phyloP scores from a whole-genome alignment of 176 grass and related monocot genomes.

The Ensete glaucum region DNA sequence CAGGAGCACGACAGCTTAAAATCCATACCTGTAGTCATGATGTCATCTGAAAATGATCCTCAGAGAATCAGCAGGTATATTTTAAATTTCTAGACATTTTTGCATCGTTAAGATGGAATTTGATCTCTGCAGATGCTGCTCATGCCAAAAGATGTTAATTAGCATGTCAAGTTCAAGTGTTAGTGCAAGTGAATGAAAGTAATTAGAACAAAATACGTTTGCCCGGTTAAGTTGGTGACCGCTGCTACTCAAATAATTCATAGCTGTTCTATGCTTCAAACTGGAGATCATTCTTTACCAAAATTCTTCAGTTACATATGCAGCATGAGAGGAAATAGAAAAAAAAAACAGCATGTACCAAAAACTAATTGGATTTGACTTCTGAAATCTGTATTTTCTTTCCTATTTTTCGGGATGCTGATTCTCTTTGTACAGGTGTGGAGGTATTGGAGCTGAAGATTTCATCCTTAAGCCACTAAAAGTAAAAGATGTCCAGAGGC shows the following conservation, averaged over 20 bases:
- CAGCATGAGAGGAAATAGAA: no score
- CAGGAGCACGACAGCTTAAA: slow-evolving; percentile 65
- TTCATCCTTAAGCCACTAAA: slow-evolving; percentile 84
- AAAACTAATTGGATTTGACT: not conserved
- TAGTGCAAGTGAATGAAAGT: no score
- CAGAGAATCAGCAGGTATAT: slow-evolving; percentile 89
- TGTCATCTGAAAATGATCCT: slow-evolving; percentile 98
- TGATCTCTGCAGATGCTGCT: no score
- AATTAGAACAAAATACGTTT: no score
- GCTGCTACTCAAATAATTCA: no score
- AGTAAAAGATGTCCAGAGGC: slow-evolving; percentile 65
- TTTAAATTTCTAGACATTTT: not conserved
- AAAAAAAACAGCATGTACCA: no score
- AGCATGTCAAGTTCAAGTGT: no score
- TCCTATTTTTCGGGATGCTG: not conserved
- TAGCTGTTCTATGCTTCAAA: no score
- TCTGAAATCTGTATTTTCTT: not conserved
- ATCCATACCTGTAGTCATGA: slow-evolving; percentile 83
- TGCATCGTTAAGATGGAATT: not conserved
- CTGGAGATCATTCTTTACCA: no score
- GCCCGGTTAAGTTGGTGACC: no score
- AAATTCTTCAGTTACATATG: no score
- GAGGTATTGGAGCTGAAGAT: slow-evolving; percentile 67
- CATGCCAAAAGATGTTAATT: no score
- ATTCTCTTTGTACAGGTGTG: slow-evolving; percentile 22